phyloP scores from a whole-genome alignment of 352 stramenopile species.

The Thraustochytrium sp. region DNA sequence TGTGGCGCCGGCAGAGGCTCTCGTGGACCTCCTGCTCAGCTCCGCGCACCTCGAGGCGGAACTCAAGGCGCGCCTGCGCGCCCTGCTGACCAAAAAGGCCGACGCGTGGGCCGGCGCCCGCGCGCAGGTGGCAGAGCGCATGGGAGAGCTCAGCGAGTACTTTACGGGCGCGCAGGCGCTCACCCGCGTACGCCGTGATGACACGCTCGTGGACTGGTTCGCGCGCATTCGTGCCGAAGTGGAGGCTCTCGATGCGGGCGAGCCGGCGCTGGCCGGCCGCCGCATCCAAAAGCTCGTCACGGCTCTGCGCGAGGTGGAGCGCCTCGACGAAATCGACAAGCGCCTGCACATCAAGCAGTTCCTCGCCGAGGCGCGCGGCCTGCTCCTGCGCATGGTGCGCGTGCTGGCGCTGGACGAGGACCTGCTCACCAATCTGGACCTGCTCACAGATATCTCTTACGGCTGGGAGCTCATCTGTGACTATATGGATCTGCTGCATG shows the following conservation, averaged over 20 bases:
- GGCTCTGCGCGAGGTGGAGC: constrained; percentile 85
- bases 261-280: constrained; percentile 83
- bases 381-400: constrained; percentile 88
- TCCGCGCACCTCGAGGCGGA: constrained; percentile 83
- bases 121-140: constrained; percentile 75
- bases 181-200: constrained; percentile 81
- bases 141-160: constrained; percentile 85
- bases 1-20: not conserved
- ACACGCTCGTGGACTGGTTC: constrained; percentile 87
- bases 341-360: constrained; percentile 90
- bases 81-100: too few species aligned
- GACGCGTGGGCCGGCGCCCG: constrained; percentile 79
- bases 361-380: constrained; percentile 77
- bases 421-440: constrained; percentile 83
- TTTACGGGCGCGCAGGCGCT: constrained; percentile 86
- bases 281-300: constrained; percentile 87
- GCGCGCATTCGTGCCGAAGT: constrained; percentile 80
- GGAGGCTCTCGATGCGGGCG: constrained; percentile 74
- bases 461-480: constrained; percentile 87
- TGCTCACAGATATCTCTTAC: constrained; percentile 87
- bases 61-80: constrained; percentile 73
- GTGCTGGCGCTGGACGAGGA: constrained; percentile 82
- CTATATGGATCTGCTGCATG: constrained; percentile 87
- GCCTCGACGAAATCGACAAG: constrained; percentile 90
- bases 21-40: constrained; percentile 76